These are phyloP conservation scores for Tylopilus orsonianus DNA, from an alignment of 1,284 basidiomycete genomes.

Conservation along the genomic window DNA sequence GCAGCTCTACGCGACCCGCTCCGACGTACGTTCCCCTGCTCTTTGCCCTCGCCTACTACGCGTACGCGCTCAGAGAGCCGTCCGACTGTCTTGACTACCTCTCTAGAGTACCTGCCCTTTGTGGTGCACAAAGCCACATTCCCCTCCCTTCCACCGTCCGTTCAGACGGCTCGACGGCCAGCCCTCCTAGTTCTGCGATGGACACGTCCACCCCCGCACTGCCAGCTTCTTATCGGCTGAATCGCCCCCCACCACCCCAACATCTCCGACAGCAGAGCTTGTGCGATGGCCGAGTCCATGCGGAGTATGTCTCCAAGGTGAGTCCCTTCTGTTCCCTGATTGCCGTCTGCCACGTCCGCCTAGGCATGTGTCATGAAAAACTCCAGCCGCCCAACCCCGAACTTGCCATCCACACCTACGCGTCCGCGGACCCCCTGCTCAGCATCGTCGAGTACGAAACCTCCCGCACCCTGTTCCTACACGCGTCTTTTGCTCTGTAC, in stretches of 20 bases:
- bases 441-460: slow-evolving; percentile 50
- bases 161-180: slow-evolving; percentile 41
- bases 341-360: background rate
- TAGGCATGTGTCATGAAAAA: slow-evolving; percentile 54
- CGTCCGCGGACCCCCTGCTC: slow-evolving; percentile 55
- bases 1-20: slow-evolving; percentile 49
- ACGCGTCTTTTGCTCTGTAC: slow-evolving; percentile 54
- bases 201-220: slow-evolving; percentile 48
- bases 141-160: slow-evolving; percentile 44
- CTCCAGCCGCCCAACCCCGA: slow-evolving; percentile 47
- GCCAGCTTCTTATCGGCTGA: slow-evolving; percentile 48
- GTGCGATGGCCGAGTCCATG: slow-evolving; percentile 64
- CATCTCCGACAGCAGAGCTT: slow-evolving; percentile 61
- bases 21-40: slow-evolving; percentile 53
- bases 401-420: slow-evolving; percentile 54
- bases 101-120: slow-evolving; percentile 52
- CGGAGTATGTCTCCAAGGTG: slow-evolving; percentile 71
- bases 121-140: slow-evolving; percentile 50
- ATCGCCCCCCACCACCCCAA: slow-evolving; percentile 40
- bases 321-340: slow-evolving; percentile 9
- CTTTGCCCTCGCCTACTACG: slow-evolving; percentile 66
- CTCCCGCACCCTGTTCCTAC: slow-evolving; percentile 35
- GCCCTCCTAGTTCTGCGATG: slow-evolving; percentile 34
- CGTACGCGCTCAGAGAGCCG: slow-evolving; percentile 70
- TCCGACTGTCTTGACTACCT: slow-evolving; percentile 63